Evolutionary conservation across 202 grass and related monocot species (phyloP).

Genomic region (Digitaria exilis): DNA sequence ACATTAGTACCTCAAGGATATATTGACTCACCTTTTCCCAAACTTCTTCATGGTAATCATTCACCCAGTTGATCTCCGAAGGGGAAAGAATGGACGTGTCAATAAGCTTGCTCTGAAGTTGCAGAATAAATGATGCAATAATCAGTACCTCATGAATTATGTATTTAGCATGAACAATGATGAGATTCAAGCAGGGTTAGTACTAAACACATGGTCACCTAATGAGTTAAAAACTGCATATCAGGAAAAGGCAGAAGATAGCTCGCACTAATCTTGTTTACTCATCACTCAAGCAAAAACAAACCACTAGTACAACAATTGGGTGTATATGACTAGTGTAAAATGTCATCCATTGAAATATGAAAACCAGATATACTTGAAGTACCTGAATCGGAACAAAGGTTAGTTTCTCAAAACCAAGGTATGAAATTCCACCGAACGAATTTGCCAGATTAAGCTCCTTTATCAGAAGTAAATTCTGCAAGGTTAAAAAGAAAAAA

Average conservation of each 20-base stretch:
- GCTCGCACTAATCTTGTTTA: neutral
- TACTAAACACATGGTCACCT: slow-evolving; percentile 6
- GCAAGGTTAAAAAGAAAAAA: slow-evolving; percentile 39
- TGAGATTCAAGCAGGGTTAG: neutral
- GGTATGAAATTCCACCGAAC: slow-evolving; percentile 77
- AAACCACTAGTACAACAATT: neutral
- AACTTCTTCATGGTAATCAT: slow-evolving; percentile 76
- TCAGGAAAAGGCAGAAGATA: neutral
- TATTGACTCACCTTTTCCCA: slow-evolving; percentile 80
- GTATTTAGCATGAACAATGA: slow-evolving; percentile 5
- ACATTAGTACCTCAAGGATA: neutral
- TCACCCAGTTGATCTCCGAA: slow-evolving; percentile 80
- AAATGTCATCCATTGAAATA: slow-evolving; percentile 24
- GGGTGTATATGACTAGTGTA: neutral
- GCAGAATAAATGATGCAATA: slow-evolving; percentile 1
- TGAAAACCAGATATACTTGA: slow-evolving; percentile 25
- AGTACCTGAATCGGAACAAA: slow-evolving; percentile 96
- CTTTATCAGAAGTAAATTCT: slow-evolving; percentile 92
- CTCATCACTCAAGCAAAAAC: neutral
- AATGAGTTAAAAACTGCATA: neutral
- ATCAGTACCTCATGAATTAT: slow-evolving; percentile 22
- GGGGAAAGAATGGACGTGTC: slow-evolving; percentile 65
- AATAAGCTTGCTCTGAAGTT: slow-evolving; percentile 75
- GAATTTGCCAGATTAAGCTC: slow-evolving; percentile 80
- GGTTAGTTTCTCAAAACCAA: slow-evolving; percentile 95